Evolutionary conservation across 2,329 filamentous ascomycete genomes (phyloP).

Genomic region (Colletotrichum coccodes): DNA sequence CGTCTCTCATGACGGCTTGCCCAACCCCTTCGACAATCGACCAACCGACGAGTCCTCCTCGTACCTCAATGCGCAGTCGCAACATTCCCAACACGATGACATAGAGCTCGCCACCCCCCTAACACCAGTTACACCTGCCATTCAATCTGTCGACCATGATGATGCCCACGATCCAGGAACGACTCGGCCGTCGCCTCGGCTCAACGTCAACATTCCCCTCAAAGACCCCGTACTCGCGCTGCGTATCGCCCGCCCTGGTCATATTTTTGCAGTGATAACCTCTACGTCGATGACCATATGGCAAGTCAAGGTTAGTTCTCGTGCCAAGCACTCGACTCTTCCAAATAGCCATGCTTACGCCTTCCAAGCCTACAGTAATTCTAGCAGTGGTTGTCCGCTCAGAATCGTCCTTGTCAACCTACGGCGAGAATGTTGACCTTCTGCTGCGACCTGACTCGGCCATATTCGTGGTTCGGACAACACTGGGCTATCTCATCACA

Average conservation of each 20-base stretch:
- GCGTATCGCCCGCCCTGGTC: conserved; percentile 80
- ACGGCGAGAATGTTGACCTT: conserved; percentile 86
- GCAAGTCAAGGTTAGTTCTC: conserved; percentile 83
- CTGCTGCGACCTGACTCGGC: conserved; percentile 90
- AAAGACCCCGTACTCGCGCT: conserved; percentile 79
- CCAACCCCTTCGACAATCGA: conserved; percentile 41
- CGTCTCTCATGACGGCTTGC: conserved; percentile 70
- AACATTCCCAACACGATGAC: conserved; percentile 44
- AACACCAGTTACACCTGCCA: conserved; percentile 65
- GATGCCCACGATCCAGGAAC: conserved; percentile 46
- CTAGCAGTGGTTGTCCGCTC: conserved; percentile 89
- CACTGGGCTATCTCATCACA: conserved; percentile 88
- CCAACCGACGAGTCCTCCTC: conserved; percentile 41
- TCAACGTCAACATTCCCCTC: conserved; percentile 50
- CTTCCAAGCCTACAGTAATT: conserved; percentile 81
- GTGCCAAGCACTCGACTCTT: conserved; percentile 1
- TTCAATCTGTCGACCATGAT: conserved; percentile 69
- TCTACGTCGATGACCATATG: conserved; percentile 88
- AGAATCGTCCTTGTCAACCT: conserved; percentile 79
- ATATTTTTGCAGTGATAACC: conserved; percentile 89
- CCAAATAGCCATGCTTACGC: conserved; percentile 15
- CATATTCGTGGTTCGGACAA: conserved; percentile 91
- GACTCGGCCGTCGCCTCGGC: conserved; percentile 39
- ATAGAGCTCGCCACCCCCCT: conserved; percentile 48
- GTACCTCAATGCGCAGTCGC: conserved; percentile 36